These are phyloP conservation scores for Cladophialophora exuberans DNA, from an alignment of 2,329 filamentous ascomycete genomes.

Conservation along the genomic window DNA sequence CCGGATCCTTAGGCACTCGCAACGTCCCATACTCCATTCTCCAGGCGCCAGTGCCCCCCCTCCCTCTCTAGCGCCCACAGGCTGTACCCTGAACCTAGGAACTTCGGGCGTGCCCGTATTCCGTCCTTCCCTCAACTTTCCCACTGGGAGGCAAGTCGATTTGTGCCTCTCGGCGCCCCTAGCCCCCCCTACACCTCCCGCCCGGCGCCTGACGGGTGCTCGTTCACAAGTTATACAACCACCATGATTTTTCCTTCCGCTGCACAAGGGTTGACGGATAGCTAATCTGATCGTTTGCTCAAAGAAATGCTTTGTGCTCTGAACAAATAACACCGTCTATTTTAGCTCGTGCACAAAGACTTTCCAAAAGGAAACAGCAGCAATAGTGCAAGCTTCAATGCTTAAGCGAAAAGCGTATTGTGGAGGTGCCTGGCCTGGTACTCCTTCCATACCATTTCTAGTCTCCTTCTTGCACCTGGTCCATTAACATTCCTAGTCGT, in stretches of 20 bases:
- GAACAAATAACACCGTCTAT: background rate
- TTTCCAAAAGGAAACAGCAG: background rate
- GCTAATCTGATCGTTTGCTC: slow-evolving; percentile 1
- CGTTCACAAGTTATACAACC: too few species aligned
- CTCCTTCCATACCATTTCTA: slow-evolving; percentile 6
- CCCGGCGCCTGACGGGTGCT: too few species aligned
- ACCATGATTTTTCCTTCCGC: background rate
- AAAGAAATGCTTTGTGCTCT: background rate
- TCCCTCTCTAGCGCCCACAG: background rate
- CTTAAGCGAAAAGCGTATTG: background rate
- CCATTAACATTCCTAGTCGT: slow-evolving; percentile 9
- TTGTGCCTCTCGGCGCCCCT: too few species aligned
- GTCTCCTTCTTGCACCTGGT: slow-evolving; percentile 1
- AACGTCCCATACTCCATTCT: background rate
- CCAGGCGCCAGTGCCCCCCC: slow-evolving; percentile 1
- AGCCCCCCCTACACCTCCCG: too few species aligned
- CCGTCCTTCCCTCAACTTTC: background rate
- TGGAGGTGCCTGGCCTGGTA: background rate
- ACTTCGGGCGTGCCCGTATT: slow-evolving; percentile 10
- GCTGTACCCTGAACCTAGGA: background rate
- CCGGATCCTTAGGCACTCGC: background rate
- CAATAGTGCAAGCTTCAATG: too few species aligned
- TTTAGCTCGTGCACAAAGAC: background rate
- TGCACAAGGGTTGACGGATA: background rate
- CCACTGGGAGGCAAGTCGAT: too few species aligned